Conservation (phyloP, 2,329 filamentous ascomycete species). For the Cryoendolithus antarcticus region DNA sequence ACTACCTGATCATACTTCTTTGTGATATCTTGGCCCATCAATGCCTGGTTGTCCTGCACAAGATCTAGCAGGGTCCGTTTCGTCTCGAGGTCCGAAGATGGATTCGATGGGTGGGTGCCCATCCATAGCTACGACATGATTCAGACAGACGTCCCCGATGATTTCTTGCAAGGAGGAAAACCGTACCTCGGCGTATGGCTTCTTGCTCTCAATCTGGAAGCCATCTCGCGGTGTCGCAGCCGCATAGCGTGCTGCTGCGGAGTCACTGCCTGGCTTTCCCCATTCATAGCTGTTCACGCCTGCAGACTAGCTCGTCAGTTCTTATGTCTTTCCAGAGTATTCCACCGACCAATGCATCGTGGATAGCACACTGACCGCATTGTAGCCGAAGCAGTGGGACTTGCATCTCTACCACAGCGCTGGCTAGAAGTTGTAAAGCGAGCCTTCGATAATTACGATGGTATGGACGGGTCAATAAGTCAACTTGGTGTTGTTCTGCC, state of each 20-base stretch:
- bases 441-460: too few species aligned
- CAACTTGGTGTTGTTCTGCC: too few species aligned
- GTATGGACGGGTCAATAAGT: too few species aligned
- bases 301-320: conserved; percentile 23
- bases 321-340: not conserved
- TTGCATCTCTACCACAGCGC: conserved; percentile 42
- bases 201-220: conserved; percentile 69
- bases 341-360: conserved; percentile 2
- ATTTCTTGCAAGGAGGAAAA: not conserved
- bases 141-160: conserved; percentile 11
- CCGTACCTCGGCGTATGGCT: conserved; percentile 83
- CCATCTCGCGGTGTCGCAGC: conserved; percentile 65
- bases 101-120: conserved; percentile 93
- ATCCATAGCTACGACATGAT: conserved; percentile 68
- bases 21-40: conserved; percentile 62
- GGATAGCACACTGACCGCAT: conserved; percentile 42
- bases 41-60: conserved; percentile 70
- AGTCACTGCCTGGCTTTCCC: conserved; percentile 84
- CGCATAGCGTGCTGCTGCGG: conserved; percentile 80
- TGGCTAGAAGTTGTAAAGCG: not conserved
- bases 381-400: conserved; percentile 75
- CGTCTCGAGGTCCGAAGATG: conserved; percentile 77
- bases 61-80: conserved; percentile 78
- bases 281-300: conserved; percentile 98
- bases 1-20: conserved; percentile 54